Conservation (phyloP, 2,329 filamentous ascomycete species). For the Fusarium sp. region DNA sequence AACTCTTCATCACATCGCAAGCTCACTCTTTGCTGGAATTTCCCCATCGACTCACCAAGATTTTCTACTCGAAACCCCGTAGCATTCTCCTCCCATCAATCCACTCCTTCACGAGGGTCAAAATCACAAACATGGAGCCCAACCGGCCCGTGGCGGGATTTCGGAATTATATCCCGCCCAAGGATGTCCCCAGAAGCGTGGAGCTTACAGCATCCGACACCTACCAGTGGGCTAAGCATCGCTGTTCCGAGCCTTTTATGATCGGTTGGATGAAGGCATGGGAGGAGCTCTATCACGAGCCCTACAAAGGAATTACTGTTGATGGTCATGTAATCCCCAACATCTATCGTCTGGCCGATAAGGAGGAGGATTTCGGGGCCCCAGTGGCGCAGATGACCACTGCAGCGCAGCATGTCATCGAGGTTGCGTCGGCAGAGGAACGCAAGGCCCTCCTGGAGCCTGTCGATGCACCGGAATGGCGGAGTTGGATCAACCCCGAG, state of each 20-base stretch:
- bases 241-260: constrained; percentile 33
- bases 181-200: constrained; percentile 16
- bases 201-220: constrained; percentile 21
- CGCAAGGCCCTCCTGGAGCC: constrained; percentile 60
- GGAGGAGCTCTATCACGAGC: constrained; percentile 14
- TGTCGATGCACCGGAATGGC: constrained; percentile 73
- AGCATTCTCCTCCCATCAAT: neutral
- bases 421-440: constrained; percentile 47
- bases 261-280: constrained; percentile 26
- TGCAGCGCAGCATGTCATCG: constrained; percentile 7
- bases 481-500: constrained; percentile 73
- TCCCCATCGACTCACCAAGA: neutral
- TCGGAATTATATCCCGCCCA: constrained; percentile 23
- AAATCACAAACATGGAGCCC: neutral
- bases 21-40: neutral
- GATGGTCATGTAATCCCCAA: constrained; percentile 13
- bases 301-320: constrained; percentile 20
- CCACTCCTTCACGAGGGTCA: neutral
- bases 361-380: constrained; percentile 13
- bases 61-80: neutral
- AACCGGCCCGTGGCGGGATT: constrained; percentile 11
- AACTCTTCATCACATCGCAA: no score
- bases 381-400: neutral
- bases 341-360: constrained; percentile 13
- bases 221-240: constrained; percentile 21